Evolutionary conservation across 2,329 filamentous ascomycete species (phyloP).

Genomic region (Cytospora piceae): DNA sequence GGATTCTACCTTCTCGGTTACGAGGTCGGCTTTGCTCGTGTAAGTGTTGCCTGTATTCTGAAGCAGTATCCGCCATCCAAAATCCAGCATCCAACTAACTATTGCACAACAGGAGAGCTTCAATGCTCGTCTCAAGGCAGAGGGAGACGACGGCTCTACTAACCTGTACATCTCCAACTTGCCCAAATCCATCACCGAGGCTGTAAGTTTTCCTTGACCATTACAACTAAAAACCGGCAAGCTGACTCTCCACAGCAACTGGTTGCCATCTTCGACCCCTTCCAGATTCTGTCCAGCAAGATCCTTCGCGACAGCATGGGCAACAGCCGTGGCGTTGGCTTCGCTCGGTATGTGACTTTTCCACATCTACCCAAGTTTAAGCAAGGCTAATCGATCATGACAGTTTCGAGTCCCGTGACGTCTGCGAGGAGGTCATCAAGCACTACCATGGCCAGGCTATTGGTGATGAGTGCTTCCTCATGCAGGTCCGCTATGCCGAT

Average conservation of each 20-base stretch:
- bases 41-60: conserved; percentile 47
- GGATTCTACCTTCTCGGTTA: conserved; percentile 94
- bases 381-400: conserved; percentile 28
- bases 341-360: conserved; percentile 74
- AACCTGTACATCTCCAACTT: conserved; percentile 99
- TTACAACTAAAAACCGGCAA: conserved; percentile 30
- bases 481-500: conserved; percentile 96
- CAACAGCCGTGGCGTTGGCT: conserved; percentile 94
- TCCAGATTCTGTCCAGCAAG: conserved; percentile 88
- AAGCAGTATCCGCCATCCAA: not conserved
- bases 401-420: conserved; percentile 86
- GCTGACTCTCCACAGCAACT: conserved; percentile 59
- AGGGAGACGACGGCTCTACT: conserved; percentile 86
- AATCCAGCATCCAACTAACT: not conserved
- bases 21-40: conserved; percentile 94
- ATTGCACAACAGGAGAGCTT: conserved; percentile 77
- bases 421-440: conserved; percentile 87
- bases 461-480: conserved; percentile 77
- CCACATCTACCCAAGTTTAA: conserved; percentile 30
- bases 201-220: conserved; percentile 57
- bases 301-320: conserved; percentile 91
- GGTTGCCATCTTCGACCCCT: conserved; percentile 76
- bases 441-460: conserved; percentile 81
- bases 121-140: conserved; percentile 95
- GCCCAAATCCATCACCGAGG: conserved; percentile 88